Base-by-base conservation (phyloP, 2,329 filamentous ascomycete genomes). In the Trichoderma brevicompactum region DNA sequence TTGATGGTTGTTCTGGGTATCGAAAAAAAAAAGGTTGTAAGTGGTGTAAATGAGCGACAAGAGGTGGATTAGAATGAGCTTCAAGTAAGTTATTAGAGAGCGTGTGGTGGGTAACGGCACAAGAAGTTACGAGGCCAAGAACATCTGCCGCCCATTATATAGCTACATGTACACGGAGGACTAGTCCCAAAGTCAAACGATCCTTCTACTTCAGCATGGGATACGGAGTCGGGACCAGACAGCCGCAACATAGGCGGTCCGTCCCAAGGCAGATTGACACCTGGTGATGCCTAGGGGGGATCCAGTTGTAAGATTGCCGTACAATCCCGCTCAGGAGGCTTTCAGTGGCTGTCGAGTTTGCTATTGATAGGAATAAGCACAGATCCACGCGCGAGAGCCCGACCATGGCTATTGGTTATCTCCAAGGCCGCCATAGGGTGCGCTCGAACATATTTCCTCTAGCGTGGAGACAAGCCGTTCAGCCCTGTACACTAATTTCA, bases 401-500 rank as follows among this genome's bases (percentile, higher is more conserved):
- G 5, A 36, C 5, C 50, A 64, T 41, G 28, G 41, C 17, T 15
- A 64, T 55, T 64, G 60, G 60, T 50, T 54, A 28, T 17, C 9
- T 4, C 40, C 19, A 19, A 49, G n/a, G 17, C 43, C 56, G 10
- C 32, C 41, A 44, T 28, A 44, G 15, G 40, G 9, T 15, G 19
- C 49, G 50, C 41, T 60, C 40, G 49, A 54, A 38, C 38, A 36
- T 28, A 54, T 43, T 34, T 28, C 12, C 34, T 53, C 56, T 65
- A 65, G 55, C 49, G 55, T 48, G 19, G 32, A 48, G 49, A 59
- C 34, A 49, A 52, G 17, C n/a, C 54, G n/a, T 65, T 56, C 59
- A 64, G 64, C 58, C 59, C 50, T 66, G 58, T 44, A 53, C 44
- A 34, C 64, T 66, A 66, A 49, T 43, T 41, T 66, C 64, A 66